phyloP scores from a whole-genome alignment of 1,284 basidiomycete genomes.

The Heterobasidion occidentale region DNA sequence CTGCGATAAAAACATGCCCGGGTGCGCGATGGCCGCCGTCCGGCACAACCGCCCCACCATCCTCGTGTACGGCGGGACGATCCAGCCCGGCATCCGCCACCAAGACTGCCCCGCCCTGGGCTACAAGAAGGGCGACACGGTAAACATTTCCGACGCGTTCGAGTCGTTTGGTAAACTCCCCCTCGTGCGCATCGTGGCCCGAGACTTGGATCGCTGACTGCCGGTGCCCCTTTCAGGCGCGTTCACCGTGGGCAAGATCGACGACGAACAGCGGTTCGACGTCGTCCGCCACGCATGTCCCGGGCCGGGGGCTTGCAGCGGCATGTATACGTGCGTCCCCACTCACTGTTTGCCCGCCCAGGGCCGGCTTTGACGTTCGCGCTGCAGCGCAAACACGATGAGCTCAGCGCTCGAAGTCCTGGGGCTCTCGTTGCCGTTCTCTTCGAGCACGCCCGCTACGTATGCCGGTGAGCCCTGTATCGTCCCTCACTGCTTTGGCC shows the following conservation, averaged over 20 bases:
- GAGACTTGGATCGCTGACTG: not conserved
- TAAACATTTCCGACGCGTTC: slow-evolving; percentile 79
- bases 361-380: not conserved
- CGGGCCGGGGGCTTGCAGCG: slow-evolving; percentile 62
- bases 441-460: slow-evolving; percentile 77
- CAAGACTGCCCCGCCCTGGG: slow-evolving; percentile 76
- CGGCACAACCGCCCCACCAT: slow-evolving; percentile 83
- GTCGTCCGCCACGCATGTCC: slow-evolving; percentile 81
- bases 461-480: slow-evolving; percentile 16
- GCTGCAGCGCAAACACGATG: slow-evolving; percentile 74
- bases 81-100: slow-evolving; percentile 66
- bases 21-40: slow-evolving; percentile 77
- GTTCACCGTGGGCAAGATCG: slow-evolving; percentile 65
- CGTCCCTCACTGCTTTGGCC: not conserved
- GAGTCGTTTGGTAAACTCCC: slow-evolving; percentile 61
- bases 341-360: not conserved
- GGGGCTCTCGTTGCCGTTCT: slow-evolving; percentile 88
- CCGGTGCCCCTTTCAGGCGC: slow-evolving; percentile 34
- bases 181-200: not conserved
- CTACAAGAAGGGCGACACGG: slow-evolving; percentile 69
- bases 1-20: slow-evolving; percentile 95
- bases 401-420: slow-evolving; percentile 85
- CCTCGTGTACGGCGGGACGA: slow-evolving; percentile 82
- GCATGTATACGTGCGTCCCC: slow-evolving; percentile 69
- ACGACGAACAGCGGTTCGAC: slow-evolving; percentile 71